A percentile compares a stretch with the other conserved stretches of the same genome.
Evolutionary conservation across 2,329 filamentous ascomycete species (phyloP).

Genomic region (Lojkania enalia): DNA sequence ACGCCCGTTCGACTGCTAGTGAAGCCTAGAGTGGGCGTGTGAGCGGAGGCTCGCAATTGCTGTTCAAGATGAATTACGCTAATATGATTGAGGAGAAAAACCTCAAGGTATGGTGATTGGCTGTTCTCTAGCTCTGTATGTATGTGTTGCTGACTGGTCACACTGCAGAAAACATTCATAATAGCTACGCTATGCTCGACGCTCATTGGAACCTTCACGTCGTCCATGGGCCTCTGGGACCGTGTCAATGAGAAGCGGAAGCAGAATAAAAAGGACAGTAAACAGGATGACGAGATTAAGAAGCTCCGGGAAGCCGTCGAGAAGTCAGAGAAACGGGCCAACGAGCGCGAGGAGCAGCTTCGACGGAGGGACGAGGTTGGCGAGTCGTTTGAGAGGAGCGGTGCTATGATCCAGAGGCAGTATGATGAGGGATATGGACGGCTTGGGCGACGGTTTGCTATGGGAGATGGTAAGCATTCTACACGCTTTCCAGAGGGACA

Average conservation of each 20-base stretch:
- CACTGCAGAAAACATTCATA: constrained; percentile 48
- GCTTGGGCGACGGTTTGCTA: constrained; percentile 42
- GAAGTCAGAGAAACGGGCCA: constrained; percentile 28
- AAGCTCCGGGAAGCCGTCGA: constrained; percentile 37
- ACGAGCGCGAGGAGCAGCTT: constrained; percentile 22
- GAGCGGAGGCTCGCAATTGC: background rate
- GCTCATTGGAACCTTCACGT: constrained; percentile 50
- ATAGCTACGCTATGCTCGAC: constrained; percentile 50
- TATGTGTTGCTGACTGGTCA: too few species aligned
- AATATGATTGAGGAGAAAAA: constrained; percentile 52
- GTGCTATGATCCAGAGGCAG: constrained; percentile 42
- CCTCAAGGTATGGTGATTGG: constrained; percentile 39
- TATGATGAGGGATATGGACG: constrained; percentile 43
- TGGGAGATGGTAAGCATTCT: constrained; percentile 42
- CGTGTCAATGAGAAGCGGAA: constrained; percentile 42
- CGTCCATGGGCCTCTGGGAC: constrained; percentile 50
- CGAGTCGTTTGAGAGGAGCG: constrained; percentile 34
- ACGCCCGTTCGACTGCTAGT: background rate
- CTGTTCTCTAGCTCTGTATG: too few species aligned
- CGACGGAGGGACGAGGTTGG: constrained; percentile 33
- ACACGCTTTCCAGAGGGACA: background rate
- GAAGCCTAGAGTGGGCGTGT: too few species aligned
- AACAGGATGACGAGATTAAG: constrained; percentile 42
- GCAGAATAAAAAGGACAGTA: constrained; percentile 42
- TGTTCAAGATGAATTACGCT: constrained; percentile 47